Base-by-base conservation (phyloP, 176 grass and related monocot species). In the Canna indica region DNA sequence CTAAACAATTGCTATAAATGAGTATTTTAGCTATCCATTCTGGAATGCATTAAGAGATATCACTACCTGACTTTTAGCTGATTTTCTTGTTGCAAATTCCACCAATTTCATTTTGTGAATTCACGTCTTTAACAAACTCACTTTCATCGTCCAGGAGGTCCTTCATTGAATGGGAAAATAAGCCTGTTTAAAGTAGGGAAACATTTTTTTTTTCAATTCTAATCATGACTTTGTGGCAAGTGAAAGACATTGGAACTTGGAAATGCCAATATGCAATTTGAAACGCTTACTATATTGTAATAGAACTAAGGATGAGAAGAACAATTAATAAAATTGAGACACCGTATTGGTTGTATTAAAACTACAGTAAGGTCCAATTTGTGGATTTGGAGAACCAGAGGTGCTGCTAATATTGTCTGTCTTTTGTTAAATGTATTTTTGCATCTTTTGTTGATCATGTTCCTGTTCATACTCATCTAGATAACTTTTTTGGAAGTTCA, bases 1-100 rank as follows among this genome's bases (percentile, higher is more conserved):
- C 10, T 59, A 29, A 65, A 17, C 4, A 36, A 36, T 20, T 73
- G 10, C 45, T 38, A 22, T 58, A 52, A 7, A 38, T 36, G 22
- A 59, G n/a, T 4, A 58, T 9, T 41, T 26, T 25, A 18, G 34
- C 17, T 59, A 39, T 59, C 31, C 11, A 1, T 53, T 72, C 11
- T 68, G 39, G 3, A 66, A 39, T 75, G 30, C 44, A 53, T 80
- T 69, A 32, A 69, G n/a, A 34, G 70, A 62, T 32, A 32, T 33
- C 30, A 63, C 17, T 33, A 1, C 17, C 30, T 18, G 29, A 63
- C 14, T 6, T 62, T 58, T 27, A 11, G 24, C 8, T n/a, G n/a
- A n/a, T n/a, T n/a, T n/a, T n/a, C n/a, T n/a, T n/a, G n/a, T n/a
- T n/a, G n/a, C n/a, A n/a, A n/a, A n/a, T n/a, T n/a, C n/a, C n/a